Evolutionary conservation across 148 eudicot genomes (phyloP), one percentile per base, ranked within the genome.

Genomic region (Vaccinium myrtillus): DNA sequence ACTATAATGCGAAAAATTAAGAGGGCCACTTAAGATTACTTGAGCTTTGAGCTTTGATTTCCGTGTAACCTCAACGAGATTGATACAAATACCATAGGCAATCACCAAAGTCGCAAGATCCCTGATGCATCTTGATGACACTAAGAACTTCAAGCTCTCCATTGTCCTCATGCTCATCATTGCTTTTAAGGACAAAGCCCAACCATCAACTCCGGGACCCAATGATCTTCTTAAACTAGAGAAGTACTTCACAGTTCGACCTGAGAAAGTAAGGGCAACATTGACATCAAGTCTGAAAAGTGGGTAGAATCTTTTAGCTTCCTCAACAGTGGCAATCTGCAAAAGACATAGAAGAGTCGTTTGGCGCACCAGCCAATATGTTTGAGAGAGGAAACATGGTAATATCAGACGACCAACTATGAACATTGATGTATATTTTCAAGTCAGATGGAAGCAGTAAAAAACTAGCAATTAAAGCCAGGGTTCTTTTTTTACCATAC

Each of bases 121-220:
- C 89, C 99, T 89, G 39, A 97, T 93, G 86, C 95, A 97, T 63
- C 78, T 87, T 18, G 95, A 94, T 1, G 98, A 95, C 43, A 90
- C 96, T 89, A 97, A 94, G 86, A 97, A 95, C 84, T 97, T 97
- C 58, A 97, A 85, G 91, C 99, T 97, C 94, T 97, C 99, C 98
- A 95, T 93, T 69, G 98, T 95, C 77, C 98, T 94, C 99, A 97
- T 97, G 86, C 95, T 94, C 99, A 97, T 97, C 98, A 97, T 97
- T 82, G 89, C 98, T 87, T 93, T 94, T 59, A 97, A 91, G 65
- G 99, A 97, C 82, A 97, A 49, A 30, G 99, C 98, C 99, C 99
- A 97, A 76, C 99, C 99, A 88, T 97, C 99, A 25, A 97, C 98
- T 79, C 99, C 98, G 21, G 99, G 99, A 59, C 94, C 95, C 84